Percentiles rank a stretch among this genome's conserved stretches.
Conservation (phyloP, 2,329 filamentous ascomycete genomes). For the Alternaria solani region DNA sequence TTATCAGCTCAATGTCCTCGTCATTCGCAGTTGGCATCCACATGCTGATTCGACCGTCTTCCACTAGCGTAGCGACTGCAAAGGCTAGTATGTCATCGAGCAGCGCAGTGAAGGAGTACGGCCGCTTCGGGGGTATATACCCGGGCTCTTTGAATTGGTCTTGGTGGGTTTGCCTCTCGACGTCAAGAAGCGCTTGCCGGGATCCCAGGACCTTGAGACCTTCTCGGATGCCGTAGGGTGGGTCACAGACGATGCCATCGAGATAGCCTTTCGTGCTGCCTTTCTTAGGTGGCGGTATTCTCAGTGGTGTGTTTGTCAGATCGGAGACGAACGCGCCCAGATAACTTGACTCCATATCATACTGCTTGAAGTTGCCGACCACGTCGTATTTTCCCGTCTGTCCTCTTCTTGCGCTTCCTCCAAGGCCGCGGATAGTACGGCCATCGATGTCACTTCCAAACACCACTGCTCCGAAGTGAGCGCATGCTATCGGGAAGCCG, state of each 20-base stretch:
- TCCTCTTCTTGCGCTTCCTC: constrained; percentile 53
- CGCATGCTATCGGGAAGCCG: constrained; percentile 87
- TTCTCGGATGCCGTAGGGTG: constrained; percentile 93
- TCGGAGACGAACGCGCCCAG: constrained; percentile 86
- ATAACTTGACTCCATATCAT: constrained; percentile 70
- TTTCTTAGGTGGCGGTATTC: constrained; percentile 24
- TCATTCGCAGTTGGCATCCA: constrained; percentile 89
- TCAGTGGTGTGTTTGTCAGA: constrained; percentile 83
- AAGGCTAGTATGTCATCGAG: constrained; percentile 89
- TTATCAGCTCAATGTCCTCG: constrained; percentile 71
- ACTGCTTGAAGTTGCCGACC: constrained; percentile 83
- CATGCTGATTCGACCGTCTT: constrained; percentile 82
- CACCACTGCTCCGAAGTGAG: constrained; percentile 84
- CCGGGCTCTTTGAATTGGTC: constrained; percentile 49
- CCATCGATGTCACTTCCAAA: constrained; percentile 95
- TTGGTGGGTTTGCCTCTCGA: constrained; percentile 36
- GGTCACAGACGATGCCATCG: constrained; percentile 94
- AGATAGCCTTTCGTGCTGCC: constrained; percentile 61
- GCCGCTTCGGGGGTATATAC: constrained; percentile 87
- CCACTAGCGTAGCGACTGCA: constrained; percentile 76
- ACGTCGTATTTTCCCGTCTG: constrained; percentile 58
- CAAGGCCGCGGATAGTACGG: constrained; percentile 79
- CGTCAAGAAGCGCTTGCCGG: constrained; percentile 60
- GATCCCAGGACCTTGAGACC: constrained; percentile 86
- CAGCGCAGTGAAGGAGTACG: constrained; percentile 91